Conservation (phyloP, 306 rosid genomes). For the Acacia melanoxylon region DNA sequence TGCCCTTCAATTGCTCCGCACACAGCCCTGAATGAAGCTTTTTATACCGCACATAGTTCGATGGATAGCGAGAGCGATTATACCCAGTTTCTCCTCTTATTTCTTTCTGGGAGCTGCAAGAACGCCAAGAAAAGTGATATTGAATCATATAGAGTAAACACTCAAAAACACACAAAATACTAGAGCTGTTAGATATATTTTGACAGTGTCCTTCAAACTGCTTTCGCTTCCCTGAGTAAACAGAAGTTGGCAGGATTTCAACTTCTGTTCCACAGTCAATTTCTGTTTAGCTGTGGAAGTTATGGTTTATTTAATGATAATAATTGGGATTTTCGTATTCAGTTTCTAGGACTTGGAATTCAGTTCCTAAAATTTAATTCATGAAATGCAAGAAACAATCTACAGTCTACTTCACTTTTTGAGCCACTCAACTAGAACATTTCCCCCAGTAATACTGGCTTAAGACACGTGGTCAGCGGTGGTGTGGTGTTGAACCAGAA, state of each 20-base stretch:
- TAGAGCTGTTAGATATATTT: background rate
- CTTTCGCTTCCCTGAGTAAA: background rate
- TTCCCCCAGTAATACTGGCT: background rate
- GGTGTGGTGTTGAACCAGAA: background rate
- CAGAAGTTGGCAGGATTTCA: background rate
- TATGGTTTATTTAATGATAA: background rate
- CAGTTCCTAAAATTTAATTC: background rate
- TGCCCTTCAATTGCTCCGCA: slow-evolving; percentile 17
- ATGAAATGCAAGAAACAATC: background rate
- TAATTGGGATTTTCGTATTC: background rate
- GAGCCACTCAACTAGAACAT: background rate
- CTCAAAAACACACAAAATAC: background rate
- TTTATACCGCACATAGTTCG: slow-evolving; percentile 23
- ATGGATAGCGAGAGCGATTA: slow-evolving; percentile 33
- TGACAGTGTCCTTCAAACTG: background rate
- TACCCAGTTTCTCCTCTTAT: slow-evolving; percentile 58
- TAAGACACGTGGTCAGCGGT: background rate
- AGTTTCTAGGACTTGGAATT: background rate
- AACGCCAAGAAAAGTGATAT: slow-evolving; percentile 6
- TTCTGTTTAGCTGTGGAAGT: background rate
- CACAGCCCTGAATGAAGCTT: slow-evolving; percentile 27
- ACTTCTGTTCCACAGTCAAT: background rate
- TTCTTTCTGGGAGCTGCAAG: slow-evolving; percentile 80
- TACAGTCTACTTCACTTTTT: background rate
- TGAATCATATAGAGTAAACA: background rate